These are phyloP conservation scores for Quercus tomentella DNA, from an alignment of 331 rosid genomes.

Conservation along the genomic window DNA sequence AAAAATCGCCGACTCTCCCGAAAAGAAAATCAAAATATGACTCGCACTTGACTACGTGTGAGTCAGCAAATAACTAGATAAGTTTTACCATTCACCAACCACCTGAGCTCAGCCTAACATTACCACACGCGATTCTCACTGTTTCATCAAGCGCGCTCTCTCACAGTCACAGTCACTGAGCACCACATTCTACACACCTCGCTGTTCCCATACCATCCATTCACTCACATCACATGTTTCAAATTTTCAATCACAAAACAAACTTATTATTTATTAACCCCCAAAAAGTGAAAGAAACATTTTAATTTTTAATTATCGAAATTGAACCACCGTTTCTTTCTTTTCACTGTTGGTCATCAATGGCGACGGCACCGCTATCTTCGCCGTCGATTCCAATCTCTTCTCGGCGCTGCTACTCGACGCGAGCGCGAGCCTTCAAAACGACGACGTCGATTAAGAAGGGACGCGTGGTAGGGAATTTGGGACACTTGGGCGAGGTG, in stretches of 20 bases:
- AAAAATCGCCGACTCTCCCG: background rate
- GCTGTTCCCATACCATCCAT: background rate
- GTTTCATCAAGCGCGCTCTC: background rate
- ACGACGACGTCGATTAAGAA: constrained; percentile 19
- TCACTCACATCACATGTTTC: background rate
- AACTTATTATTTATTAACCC: background rate
- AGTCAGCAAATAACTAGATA: background rate
- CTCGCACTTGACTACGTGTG: background rate
- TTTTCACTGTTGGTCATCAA: background rate
- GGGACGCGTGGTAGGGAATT: constrained; percentile 49
- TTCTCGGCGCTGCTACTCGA: constrained; percentile 17
- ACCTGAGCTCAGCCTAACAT: background rate
- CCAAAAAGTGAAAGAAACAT: background rate
- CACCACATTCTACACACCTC: background rate
- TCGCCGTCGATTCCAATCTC: constrained; percentile 22
- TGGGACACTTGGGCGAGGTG: constrained; percentile 55
- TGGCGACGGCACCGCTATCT: constrained; percentile 39
- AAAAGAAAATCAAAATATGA: background rate
- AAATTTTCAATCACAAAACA: background rate
- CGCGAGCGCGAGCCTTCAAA: constrained; percentile 17
- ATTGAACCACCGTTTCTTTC: background rate
- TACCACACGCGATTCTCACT: background rate
- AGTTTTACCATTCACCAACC: background rate
- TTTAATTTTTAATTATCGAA: too few relatives aligned
- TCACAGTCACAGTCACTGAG: background rate